These are phyloP conservation scores for Lophiostoma macrostomum DNA, from an alignment of 495 filamentous ascomycete species.

Conservation along the genomic window DNA sequence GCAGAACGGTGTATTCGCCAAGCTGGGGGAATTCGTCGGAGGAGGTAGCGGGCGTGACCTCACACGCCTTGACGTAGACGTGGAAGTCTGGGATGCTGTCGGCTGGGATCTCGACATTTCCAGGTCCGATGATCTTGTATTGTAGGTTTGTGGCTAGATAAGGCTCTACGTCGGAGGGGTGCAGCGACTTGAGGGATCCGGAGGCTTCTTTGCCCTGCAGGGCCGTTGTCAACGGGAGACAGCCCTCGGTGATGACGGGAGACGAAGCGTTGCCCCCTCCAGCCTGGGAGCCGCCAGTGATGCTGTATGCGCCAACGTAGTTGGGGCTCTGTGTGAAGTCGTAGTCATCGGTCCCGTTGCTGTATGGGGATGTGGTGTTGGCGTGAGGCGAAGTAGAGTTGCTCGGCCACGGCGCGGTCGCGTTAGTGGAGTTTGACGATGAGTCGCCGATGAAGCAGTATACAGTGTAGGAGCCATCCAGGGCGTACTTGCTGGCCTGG, in stretches of 20 bases:
- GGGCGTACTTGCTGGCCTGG: constrained; percentile 22
- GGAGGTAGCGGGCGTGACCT: constrained; percentile 9
- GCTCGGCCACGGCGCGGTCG: constrained; percentile 8
- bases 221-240: constrained; percentile 25
- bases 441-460: constrained; percentile 31
- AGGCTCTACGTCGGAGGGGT: constrained; percentile 11
- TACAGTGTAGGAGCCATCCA: constrained; percentile 25
- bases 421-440: constrained; percentile 13
- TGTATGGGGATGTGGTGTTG: no score
- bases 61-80: constrained; percentile 19
- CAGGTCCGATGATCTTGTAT: constrained; percentile 25
- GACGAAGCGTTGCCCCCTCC: constrained; percentile 1
- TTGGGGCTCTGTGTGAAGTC: constrained; percentile 12
- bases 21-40: constrained; percentile 22
- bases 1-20: constrained; percentile 15
- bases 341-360: background rate
- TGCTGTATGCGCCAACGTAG: constrained; percentile 24
- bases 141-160: constrained; percentile 29
- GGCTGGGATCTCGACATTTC: constrained; percentile 16
- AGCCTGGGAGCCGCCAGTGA: constrained; percentile 10
- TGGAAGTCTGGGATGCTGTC: constrained; percentile 18
- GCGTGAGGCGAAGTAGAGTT: constrained; percentile 14
- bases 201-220: constrained; percentile 25
- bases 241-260: constrained; percentile 23
- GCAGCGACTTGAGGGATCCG: constrained; percentile 22